Base-by-base conservation (phyloP, 78 protist genomes). In the Polysphondylium violaceum region DNA sequence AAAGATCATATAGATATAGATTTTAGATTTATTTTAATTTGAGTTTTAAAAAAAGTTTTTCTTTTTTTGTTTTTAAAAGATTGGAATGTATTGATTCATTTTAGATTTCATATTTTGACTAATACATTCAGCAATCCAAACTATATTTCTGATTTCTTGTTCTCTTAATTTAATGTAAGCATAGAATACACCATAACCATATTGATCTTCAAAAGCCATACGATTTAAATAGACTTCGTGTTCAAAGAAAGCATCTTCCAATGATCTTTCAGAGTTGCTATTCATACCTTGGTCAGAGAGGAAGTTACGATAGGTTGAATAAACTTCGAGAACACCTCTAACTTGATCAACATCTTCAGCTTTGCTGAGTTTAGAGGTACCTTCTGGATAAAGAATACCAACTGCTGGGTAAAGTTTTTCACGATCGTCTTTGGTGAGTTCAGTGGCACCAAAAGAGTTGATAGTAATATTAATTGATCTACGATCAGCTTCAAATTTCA, bases 81-180 rank as follows among this genome's bases (percentile, higher is more conserved):
- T 94, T 83, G 93, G 94, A 59, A 97, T 63, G 85, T 93, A 96
- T 77, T 96, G 93, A 75, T 59, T 74, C 19, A 97, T 95, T 88
- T 93, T 93, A 61, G 64, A 71, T 55, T 78, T 72, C 74, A 96
- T 97, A 88, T 95, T 90, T 94, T 97, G 98, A 50, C 87, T 53
- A n/a, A 98, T 97, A 96, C 99, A 98, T 79, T 98, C 99, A 0
- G 98, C 96, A 55, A 98, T 96, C 99, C 99, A 98, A 29, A 97
- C 97, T 51, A 98, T 95, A 97, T 98, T 98, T 74, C 98, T 90
- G 65, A 94, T 76, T 94, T 97, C 98, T 77, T 98, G 99, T 91
- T 98, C 99, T 95, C 96, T 97, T 63, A 98, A 96, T 75, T 60
- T 74, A 69, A 95, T 61, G 53, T 75, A 96, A 33, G 98, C 88